Base-by-base conservation (phyloP, 805 yeast genomes). In the Nakazawaea ernobii region DNA sequence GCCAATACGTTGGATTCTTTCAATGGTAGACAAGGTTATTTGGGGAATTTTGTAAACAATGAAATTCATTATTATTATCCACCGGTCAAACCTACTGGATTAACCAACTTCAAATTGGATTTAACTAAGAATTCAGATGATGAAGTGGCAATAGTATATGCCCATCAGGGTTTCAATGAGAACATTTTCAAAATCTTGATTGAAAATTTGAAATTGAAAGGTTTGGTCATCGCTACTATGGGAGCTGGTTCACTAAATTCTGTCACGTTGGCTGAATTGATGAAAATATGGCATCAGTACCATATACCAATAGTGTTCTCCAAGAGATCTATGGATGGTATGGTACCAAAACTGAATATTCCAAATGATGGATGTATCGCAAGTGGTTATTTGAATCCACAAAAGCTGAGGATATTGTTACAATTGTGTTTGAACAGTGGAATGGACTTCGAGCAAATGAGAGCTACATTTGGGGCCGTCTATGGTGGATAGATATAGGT, bases 1-100 rank as follows among this genome's bases (percentile, higher is more conserved):
- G 86, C 88, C 27, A 83, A 83, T 59, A 74, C 84, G 6, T 67
- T 83, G 46, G 88, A 83, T 56, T 81, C 88, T 3, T 83, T 83
- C 68, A 82, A 81, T 75, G 8, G 77, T 75, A 84, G 85, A 51
- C 86, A 82, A 57, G 89, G 89, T 10, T 82, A 80, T 58, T 61
- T 83, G 54, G 90, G 90, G 4, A 79, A 77, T 56, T 82, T 82
- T 58, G 85, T 82, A 35, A 79, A 82, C 57, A 80, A 81, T 48
- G 79, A 77, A 57, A 75, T 82, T 27, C 82, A 79, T 56, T 83
- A 75, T 58, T 81, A 79, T 56, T 82, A 73, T 55, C 86, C 86
- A 37, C 77, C 85, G 1, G 73, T 71, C 26, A 47, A 37, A 32
- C 74, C 74, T 57, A 85, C 86, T 8, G 66, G 74, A 27, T 82